phyloP scores from a whole-genome alignment of 495 filamentous ascomycete genomes.

The Neurospora pannonica region DNA sequence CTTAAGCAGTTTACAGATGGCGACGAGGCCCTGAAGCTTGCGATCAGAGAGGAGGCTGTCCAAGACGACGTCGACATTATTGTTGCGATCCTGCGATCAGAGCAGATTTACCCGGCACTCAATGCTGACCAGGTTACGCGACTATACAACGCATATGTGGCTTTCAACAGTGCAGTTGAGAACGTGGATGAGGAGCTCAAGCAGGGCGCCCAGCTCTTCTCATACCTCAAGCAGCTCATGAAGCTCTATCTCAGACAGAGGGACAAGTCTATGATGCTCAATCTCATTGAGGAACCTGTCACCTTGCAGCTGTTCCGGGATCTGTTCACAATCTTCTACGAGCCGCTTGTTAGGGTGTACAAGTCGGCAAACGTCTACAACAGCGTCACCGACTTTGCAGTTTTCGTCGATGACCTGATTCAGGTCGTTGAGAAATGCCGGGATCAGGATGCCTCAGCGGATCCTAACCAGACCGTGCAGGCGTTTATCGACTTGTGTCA shows the following conservation, averaged over 20 bases:
- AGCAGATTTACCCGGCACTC: conserved; percentile 60
- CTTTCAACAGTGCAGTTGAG: conserved; percentile 90
- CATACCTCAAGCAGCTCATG: conserved; percentile 86
- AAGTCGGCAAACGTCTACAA: conserved; percentile 98
- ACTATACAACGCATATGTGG: conserved; percentile 91
- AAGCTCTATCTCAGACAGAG: conserved; percentile 86
- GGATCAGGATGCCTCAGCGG: conserved; percentile 81
- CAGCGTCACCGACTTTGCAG: conserved; percentile 89
- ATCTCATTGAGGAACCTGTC: conserved; percentile 88
- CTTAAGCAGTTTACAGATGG: conserved; percentile 68
- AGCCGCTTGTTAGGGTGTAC: conserved; percentile 91
- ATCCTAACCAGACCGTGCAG: conserved; percentile 98
- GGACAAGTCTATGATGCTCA: conserved; percentile 95
- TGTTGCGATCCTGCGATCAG: conserved; percentile 70
- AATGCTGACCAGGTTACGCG: conserved; percentile 63
- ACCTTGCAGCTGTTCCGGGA: conserved; percentile 91
- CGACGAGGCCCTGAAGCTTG: conserved; percentile 61
- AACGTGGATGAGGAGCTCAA: conserved; percentile 83
- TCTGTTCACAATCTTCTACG: conserved; percentile 97
- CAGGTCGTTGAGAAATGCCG: conserved; percentile 79
- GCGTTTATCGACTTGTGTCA: conserved; percentile 95
- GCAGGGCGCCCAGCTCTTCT: conserved; percentile 81
- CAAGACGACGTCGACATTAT: conserved; percentile 70
- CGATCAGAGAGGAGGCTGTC: conserved; percentile 60
- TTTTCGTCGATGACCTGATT: conserved; percentile 88